These are phyloP conservation scores for Iberis pinnata DNA, from an alignment of 345 rosid genomes.

Conservation along the genomic window DNA sequence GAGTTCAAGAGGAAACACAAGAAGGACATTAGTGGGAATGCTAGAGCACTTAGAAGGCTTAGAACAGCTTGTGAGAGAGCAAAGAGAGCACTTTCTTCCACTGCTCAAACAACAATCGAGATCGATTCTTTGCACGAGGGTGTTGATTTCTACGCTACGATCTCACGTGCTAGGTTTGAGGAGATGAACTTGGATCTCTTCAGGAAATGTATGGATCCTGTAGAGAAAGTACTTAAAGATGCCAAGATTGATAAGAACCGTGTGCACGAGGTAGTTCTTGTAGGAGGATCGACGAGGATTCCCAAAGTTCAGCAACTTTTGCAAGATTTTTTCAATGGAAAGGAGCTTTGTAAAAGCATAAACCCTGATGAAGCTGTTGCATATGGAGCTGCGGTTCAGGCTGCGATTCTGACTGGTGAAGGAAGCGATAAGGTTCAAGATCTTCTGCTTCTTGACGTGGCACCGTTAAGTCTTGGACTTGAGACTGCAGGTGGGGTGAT, in stretches of 20 bases:
- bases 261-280: slow-evolving; percentile 39
- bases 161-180: slow-evolving; percentile 43
- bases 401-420: slow-evolving; percentile 40
- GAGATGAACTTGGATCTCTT: slow-evolving; percentile 47
- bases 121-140: slow-evolving; percentile 45
- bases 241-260: slow-evolving; percentile 33
- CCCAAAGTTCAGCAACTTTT: slow-evolving; percentile 42
- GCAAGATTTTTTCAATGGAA: slow-evolving; percentile 41
- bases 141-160: slow-evolving; percentile 36
- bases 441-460: slow-evolving; percentile 37
- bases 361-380: slow-evolving; percentile 49
- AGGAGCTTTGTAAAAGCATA: slow-evolving; percentile 44
- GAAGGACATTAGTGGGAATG: slow-evolving; percentile 57
- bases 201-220: slow-evolving; percentile 46
- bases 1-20: slow-evolving; percentile 61
- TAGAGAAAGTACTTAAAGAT: slow-evolving; percentile 38
- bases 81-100: slow-evolving; percentile 57
- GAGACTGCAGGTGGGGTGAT: slow-evolving; percentile 48
- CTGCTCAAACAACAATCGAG: slow-evolving; percentile 39
- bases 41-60: slow-evolving; percentile 61
- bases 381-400: slow-evolving; percentile 43
- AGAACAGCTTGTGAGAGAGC: slow-evolving; percentile 74
- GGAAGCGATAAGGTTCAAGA: slow-evolving; percentile 43
- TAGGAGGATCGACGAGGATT: slow-evolving; percentile 45
- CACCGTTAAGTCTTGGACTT: slow-evolving; percentile 39